phyloP scores from a whole-genome alignment of 1,284 basidiomycete genomes.

The Coniophora puteana region DNA sequence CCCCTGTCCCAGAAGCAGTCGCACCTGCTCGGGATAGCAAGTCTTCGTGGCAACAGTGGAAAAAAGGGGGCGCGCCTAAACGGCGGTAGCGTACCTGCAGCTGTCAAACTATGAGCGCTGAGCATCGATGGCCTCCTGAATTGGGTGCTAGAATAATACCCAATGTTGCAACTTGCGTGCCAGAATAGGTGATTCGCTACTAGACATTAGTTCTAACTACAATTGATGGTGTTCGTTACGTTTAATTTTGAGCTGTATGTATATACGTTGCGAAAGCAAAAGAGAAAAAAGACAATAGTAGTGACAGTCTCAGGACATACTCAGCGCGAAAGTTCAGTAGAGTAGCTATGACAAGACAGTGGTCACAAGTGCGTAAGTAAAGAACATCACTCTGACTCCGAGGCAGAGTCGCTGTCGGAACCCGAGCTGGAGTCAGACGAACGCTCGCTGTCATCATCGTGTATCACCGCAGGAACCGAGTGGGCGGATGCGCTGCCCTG shows the following conservation, averaged over 20 bases:
- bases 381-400: slow-evolving; percentile 70
- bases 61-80: slow-evolving; percentile 19
- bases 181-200: slow-evolving; percentile 1
- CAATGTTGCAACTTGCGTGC: slow-evolving; percentile 6
- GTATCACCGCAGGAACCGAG: slow-evolving; percentile 30
- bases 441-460: slow-evolving; percentile 61
- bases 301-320: slow-evolving; percentile 14
- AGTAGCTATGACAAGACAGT: not conserved
- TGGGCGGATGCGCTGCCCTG: slow-evolving; percentile 35
- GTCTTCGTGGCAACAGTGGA: slow-evolving; percentile 31
- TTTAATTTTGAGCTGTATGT: slow-evolving; percentile 35
- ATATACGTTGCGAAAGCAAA: slow-evolving; percentile 30
- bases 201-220: slow-evolving; percentile 25
- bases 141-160: not conserved
- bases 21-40: slow-evolving; percentile 7
- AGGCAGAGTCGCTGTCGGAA: slow-evolving; percentile 74
- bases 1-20: not conserved
- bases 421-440: slow-evolving; percentile 76
- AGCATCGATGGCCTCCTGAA: no score
- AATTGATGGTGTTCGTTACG: slow-evolving; percentile 34
- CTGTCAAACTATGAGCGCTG: no score
- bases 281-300: slow-evolving; percentile 9
- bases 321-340: slow-evolving; percentile 10
- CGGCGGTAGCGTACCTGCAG: slow-evolving; percentile 20
- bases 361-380: not conserved